Conservation (phyloP, 2,329 filamentous ascomycete species). For the Thermochaetoides dissita region DNA sequence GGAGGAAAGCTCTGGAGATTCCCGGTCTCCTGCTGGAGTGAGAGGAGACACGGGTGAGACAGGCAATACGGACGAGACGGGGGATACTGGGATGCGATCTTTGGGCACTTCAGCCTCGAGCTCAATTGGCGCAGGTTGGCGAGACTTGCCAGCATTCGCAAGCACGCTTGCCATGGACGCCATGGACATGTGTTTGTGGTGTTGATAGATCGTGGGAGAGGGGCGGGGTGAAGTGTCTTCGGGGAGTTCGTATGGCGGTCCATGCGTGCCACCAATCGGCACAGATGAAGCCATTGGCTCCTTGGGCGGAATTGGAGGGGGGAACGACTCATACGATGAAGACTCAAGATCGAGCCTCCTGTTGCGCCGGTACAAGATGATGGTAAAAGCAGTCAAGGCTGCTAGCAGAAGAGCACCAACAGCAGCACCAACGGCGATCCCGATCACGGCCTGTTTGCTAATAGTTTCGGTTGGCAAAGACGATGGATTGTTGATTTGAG, state of each 20-base stretch:
- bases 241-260: conserved; percentile 11
- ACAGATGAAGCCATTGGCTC: conserved; percentile 1
- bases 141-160: too few relatives aligned
- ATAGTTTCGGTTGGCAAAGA: conserved; percentile 7
- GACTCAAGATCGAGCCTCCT: conserved; percentile 2
- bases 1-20: too few relatives aligned
- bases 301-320: conserved; percentile 14
- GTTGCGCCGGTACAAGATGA: conserved; percentile 14
- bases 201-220: too few relatives aligned
- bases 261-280: conserved; percentile 3
- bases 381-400: conserved; percentile 9
- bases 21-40: too few relatives aligned
- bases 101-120: too few relatives aligned
- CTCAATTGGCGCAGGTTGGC: too few relatives aligned
- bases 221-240: conserved; percentile 7
- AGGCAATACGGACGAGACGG: too few relatives aligned
- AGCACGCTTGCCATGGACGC: too few relatives aligned
- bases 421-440: conserved; percentile 17
- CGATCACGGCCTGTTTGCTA: conserved; percentile 14
- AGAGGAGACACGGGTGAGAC: too few relatives aligned
- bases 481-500: conserved; percentile 2
- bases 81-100: too few relatives aligned
- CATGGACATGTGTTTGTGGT: too few relatives aligned
- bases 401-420: conserved; percentile 11
- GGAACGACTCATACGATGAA: background rate